Conservation (phyloP, 768 basidiomycete genomes). For the Tricholoma bakamatsutake region DNA sequence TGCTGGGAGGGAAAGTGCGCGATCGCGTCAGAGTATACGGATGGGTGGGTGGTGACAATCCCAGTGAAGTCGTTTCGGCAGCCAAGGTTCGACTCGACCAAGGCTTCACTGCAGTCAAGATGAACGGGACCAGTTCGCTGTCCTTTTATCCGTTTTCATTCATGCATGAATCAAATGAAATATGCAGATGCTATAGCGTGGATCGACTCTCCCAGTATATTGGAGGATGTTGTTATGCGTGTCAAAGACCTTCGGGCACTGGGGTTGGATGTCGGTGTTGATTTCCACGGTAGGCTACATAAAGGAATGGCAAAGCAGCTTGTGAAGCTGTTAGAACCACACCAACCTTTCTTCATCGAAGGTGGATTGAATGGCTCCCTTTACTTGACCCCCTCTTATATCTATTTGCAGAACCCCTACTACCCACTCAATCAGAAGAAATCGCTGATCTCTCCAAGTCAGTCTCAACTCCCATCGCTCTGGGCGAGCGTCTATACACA, state of each 20-base stretch:
- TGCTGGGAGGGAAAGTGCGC: slow-evolving; percentile 66
- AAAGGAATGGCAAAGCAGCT: slow-evolving; percentile 68
- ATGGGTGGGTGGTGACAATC: slow-evolving; percentile 55
- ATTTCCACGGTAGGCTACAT: slow-evolving; percentile 68
- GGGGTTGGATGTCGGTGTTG: slow-evolving; percentile 60
- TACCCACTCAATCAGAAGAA: slow-evolving; percentile 56
- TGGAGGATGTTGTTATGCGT: slow-evolving; percentile 46
- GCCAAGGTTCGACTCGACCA: slow-evolving; percentile 50
- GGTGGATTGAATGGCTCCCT: slow-evolving; percentile 20
- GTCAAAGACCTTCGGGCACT: slow-evolving; percentile 45
- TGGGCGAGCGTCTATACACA: slow-evolving; percentile 61
- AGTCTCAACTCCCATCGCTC: slow-evolving; percentile 51
- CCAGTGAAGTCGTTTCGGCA: slow-evolving; percentile 44
- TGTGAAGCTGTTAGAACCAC: slow-evolving; percentile 52
- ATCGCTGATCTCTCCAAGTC: slow-evolving; percentile 51
- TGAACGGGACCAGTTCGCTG: slow-evolving; percentile 54
- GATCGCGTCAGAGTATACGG: slow-evolving; percentile 54
- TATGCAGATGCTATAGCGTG: slow-evolving; percentile 35
- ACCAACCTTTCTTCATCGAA: slow-evolving; percentile 61
- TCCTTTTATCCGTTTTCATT: neutral
- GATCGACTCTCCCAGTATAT: slow-evolving; percentile 54
- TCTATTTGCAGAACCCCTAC: slow-evolving; percentile 41
- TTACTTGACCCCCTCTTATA: neutral
- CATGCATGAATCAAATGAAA: neutral
- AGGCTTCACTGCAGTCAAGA: slow-evolving; percentile 68